Base-by-base conservation (phyloP, 2,329 filamentous ascomycete species). In the Clonostachys solani region DNA sequence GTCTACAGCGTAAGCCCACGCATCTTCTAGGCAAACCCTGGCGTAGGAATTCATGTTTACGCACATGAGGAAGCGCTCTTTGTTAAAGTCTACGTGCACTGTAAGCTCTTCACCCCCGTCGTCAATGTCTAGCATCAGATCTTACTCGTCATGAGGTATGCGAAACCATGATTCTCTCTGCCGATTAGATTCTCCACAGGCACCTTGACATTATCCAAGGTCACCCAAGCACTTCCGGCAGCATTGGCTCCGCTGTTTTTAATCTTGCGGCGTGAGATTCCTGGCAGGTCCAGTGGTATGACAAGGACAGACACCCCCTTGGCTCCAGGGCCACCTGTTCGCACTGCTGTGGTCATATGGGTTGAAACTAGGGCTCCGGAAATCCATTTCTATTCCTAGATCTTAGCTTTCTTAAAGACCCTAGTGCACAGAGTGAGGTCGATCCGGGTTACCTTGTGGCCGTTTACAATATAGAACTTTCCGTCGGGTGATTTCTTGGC, bases 1-100 rank as follows among this genome's bases (percentile, higher is more conserved):
- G 69, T 95, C 90, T 71, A 92, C 89, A 33, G 84, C 77, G 90
- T 90, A 96, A 65, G 94, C 94, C 52, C 95, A 71, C 57, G 84
- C 92, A 62, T 95, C 89, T 64, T 95, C 89, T 12, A 89, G 83
- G 13, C 92, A 79, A 2, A 78, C 77, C 51, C 88, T 79, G 46
- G 76, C 81, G 66, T 78, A 75, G 45, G 87, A 83, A 49, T 85
- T 75, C 4, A 84, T 81, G 44, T 71, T 81, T 54, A 72, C 70
- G 48, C 75, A 73, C 86, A 92, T 89, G 68, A 79, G 85, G 77
- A 86, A 90, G 33, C 87, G 79, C 71, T 91, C 88, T 68, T 94
- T 87, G 74, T 94, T 94, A 72, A 95, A 95, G 71, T 95, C 18
- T 29, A 29, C 7, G 23, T 29, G 23, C 23, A 23, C 5, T 23